Conservation (phyloP, 2,329 filamentous ascomycete species). For the Volutella citrinella region DNA sequence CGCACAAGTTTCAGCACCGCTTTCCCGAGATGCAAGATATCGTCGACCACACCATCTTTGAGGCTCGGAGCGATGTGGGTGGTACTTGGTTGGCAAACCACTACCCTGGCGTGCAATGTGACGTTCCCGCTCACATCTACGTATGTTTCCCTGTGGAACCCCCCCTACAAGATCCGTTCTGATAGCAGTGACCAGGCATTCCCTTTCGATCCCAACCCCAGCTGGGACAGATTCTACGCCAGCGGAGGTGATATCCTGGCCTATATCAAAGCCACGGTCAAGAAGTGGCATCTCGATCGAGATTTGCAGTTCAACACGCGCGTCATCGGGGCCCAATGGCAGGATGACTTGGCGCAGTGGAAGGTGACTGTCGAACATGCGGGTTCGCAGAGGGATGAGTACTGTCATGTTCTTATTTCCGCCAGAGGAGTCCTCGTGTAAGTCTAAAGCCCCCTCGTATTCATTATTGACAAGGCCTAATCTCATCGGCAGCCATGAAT, state of each 20-base stretch:
- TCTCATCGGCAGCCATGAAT: conserved; percentile 15
- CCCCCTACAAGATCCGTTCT: neutral
- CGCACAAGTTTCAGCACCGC: conserved; percentile 33
- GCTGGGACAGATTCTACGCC: conserved; percentile 58
- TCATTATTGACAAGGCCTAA: fast-evolving
- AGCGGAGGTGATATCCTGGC: conserved; percentile 53
- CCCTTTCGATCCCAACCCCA: conserved; percentile 54
- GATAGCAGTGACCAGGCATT: conserved; percentile 29
- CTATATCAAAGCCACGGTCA: conserved; percentile 49
- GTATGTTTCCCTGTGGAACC: conserved; percentile 1
- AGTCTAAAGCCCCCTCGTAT: too few relatives aligned
- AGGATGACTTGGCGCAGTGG: conserved; percentile 17
- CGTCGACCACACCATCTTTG: conserved; percentile 28
- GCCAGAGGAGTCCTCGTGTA: conserved; percentile 21
- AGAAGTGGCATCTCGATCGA: conserved; percentile 37
- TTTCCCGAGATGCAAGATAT: conserved; percentile 28
- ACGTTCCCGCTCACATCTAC: conserved; percentile 19
- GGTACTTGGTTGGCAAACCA: conserved; percentile 34
- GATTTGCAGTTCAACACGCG: conserved; percentile 32
- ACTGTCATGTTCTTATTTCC: conserved; percentile 18
- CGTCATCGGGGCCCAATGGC: conserved; percentile 24
- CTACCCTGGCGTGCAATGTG: conserved; percentile 20
- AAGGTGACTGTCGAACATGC: conserved; percentile 18
- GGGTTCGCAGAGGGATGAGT: conserved; percentile 13
- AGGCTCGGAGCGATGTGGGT: conserved; percentile 27